A percentile compares a stretch with the other conserved stretches of the same genome.
Evolutionary conservation across 2,329 filamentous ascomycete species (phyloP).

Genomic region (Apiospora phragmitis): DNA sequence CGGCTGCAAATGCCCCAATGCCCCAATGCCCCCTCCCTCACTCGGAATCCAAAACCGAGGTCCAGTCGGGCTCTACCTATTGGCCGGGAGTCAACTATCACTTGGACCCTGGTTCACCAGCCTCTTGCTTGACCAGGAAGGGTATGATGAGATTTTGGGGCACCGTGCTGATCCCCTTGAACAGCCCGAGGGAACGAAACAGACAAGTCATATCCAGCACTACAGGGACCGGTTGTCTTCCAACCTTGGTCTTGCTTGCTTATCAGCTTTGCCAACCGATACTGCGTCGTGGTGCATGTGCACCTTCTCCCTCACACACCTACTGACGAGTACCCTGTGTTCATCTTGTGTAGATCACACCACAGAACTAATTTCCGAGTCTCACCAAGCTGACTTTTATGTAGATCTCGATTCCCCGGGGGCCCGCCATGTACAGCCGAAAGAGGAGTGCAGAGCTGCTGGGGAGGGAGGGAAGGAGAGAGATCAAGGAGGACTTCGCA

Average conservation of each 20-base stretch:
- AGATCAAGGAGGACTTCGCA: neutral
- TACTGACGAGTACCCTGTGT: neutral
- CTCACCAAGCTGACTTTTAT: neutral
- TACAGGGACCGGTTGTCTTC: neutral
- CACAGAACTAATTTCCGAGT: neutral
- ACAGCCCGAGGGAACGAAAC: neutral
- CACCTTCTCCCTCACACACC: neutral
- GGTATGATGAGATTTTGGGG: neutral
- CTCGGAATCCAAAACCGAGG: no score
- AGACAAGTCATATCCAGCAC: neutral
- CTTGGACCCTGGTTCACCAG: neutral
- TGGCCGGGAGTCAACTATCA: no score
- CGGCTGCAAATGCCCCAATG: neutral
- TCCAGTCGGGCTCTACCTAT: no score
- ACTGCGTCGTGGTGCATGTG: neutral
- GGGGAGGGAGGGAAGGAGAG: neutral
- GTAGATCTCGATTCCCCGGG: neutral
- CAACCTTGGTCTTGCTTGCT: neutral
- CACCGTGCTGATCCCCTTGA: neutral
- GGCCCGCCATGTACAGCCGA: neutral
- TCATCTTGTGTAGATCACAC: slow-evolving; percentile 9
- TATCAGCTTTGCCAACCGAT: neutral
- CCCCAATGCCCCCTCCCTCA: no score
- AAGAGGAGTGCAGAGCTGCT: neutral
- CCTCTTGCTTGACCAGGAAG: neutral